Base-by-base conservation (phyloP, 2,329 filamentous ascomycete genomes). In the Pyricularia grisea region DNA sequence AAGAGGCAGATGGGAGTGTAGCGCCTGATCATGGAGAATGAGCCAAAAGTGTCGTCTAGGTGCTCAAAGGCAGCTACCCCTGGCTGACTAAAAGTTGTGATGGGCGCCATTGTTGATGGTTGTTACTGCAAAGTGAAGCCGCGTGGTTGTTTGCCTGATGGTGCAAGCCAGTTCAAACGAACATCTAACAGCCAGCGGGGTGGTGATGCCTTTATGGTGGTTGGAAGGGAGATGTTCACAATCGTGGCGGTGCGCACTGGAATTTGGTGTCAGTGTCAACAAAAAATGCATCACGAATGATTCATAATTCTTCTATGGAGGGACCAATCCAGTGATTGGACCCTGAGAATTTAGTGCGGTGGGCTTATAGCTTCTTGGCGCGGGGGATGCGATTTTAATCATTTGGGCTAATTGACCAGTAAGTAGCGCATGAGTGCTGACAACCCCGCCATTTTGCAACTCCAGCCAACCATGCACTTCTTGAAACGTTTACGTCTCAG, bases 1-100 rank as follows among this genome's bases (percentile, higher is more conserved):
- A 58, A 31, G 17, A 67, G 66, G 14, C 66, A 55, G 36, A 67
- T 67, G 12, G 50, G 36, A 12, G 66, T 55, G 42, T 67, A 67
- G 10, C 66, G 66, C 23, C 36, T 67, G 36, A 67, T 7, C 42
- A 58, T 33, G 1, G 66, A 12, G 6, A 67, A 23, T 14, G 66
- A 67, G 36, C 66, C 66, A 58, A 67, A 55, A 1, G 30, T 50
- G 25, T 67, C 66, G 6, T 42, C 27, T 23, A 67, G 66, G 42
- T 67, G 31, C 17, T 50, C 64, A 55, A 67, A 67, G 30, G 25
- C 25, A 17, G 65, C n/a, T 23, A 14, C 33, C 20, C 30, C 17
- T 9, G 23, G 11, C 25, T 63, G 23, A 27, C 3, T 10, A 1
- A 36, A 20, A 14, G 65, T 6, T 17, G 65, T 67, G 4, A 7